These are phyloP conservation scores for Penicillium psychrosexuale DNA, from an alignment of 2,329 filamentous ascomycete genomes.

Conservation along the genomic window DNA sequence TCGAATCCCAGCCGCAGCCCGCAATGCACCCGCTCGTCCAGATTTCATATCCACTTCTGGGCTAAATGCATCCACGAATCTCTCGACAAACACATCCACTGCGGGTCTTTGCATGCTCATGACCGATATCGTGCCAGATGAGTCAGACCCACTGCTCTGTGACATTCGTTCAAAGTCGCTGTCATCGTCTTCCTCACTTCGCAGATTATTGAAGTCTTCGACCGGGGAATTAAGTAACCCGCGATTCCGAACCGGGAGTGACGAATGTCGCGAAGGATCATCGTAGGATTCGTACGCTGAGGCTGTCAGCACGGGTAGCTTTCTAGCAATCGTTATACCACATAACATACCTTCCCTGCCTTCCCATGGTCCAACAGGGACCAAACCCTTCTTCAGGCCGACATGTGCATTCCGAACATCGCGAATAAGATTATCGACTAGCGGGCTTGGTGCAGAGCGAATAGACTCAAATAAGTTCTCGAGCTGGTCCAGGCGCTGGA, in stretches of 20 bases:
- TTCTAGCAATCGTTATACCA: not conserved
- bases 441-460: conserved; percentile 30
- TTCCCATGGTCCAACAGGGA: conserved; percentile 24
- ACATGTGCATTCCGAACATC: conserved; percentile 28
- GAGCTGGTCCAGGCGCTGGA: conserved; percentile 30
- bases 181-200: conserved; percentile 12
- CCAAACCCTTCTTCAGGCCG: conserved; percentile 16
- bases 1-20: conserved; percentile 38
- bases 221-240: not conserved
- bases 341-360: conserved; percentile 26
- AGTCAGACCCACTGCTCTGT: conserved; percentile 24
- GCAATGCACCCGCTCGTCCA: conserved; percentile 36
- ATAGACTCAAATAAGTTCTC: conserved; percentile 36
- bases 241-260: conserved; percentile 12
- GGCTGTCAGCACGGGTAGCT: not conserved
- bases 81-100: conserved; percentile 38
- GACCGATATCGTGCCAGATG: conserved; percentile 22
- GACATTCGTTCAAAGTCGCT: conserved; percentile 19
- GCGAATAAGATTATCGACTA: conserved; percentile 32
- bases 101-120: conserved; percentile 25
- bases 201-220: conserved; percentile 16
- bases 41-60: conserved; percentile 36
- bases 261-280: conserved; percentile 1
- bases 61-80: conserved; percentile 42
- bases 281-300: conserved; percentile 19